Evolutionary conservation across 78 protist genomes (phyloP).

Genomic region (Dictyostelium firmibasis): DNA sequence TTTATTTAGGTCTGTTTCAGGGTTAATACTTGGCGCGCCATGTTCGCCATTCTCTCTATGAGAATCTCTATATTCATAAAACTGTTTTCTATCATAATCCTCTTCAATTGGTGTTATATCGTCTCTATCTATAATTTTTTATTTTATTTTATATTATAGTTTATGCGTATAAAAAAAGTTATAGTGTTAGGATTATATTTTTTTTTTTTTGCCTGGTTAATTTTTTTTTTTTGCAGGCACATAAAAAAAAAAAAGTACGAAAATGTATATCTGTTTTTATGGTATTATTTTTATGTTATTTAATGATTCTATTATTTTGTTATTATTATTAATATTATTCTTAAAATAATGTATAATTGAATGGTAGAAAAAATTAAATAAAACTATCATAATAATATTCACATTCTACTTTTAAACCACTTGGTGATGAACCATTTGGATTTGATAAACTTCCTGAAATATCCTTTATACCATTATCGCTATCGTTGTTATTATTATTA

Average conservation of each 20-base stretch:
- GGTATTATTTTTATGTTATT: no score
- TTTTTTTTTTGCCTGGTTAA: no score
- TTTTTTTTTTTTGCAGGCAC: background rate
- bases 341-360: no score
- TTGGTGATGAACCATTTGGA: background rate
- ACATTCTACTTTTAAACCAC: background rate
- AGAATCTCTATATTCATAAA: slow-evolving; percentile 15
- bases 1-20: background rate
- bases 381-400: background rate
- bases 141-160: no score
- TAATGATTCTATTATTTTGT: no score
- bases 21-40: background rate
- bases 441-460: background rate
- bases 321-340: no score
- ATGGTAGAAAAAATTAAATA: no score
- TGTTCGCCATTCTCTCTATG: slow-evolving; percentile 6
- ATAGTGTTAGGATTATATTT: background rate
- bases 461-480: background rate
- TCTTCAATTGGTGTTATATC: background rate
- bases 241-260: background rate
- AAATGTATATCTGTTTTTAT: no score
- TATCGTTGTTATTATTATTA: background rate
- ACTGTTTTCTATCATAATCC: slow-evolving; percentile 5
- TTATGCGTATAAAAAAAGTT: background rate
- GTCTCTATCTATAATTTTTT: background rate